phyloP scores from a whole-genome alignment of 306 rosid species.

The Trichosanthes truncata region DNA sequence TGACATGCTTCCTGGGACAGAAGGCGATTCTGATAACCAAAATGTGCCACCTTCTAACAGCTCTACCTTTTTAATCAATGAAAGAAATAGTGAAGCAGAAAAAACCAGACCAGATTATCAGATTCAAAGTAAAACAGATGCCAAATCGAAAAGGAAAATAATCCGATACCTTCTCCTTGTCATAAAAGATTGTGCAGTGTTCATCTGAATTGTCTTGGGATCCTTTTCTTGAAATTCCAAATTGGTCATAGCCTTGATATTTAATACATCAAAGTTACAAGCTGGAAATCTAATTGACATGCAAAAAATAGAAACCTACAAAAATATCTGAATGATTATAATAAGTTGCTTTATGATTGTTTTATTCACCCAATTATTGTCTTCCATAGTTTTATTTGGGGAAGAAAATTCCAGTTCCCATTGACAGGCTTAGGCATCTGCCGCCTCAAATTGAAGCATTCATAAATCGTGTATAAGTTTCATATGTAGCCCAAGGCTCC shows the following conservation, averaged over 20 bases:
- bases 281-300: neutral
- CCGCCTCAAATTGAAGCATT: neutral
- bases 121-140: neutral
- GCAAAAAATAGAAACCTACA: neutral
- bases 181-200: constrained; percentile 91
- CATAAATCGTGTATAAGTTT: neutral
- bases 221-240: constrained; percentile 84
- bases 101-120: neutral
- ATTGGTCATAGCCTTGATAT: constrained; percentile 71
- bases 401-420: neutral
- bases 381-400: neutral
- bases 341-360: neutral
- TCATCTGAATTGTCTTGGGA: constrained; percentile 73
- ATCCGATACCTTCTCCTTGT: constrained; percentile 63
- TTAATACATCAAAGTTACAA: constrained; percentile 7
- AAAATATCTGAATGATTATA: neutral
- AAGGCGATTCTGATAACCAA: constrained; percentile 97
- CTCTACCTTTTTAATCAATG: constrained; percentile 54
- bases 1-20: constrained; percentile 95
- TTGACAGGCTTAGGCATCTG: neutral
- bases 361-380: neutral
- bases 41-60: constrained; percentile 95
- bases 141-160: neutral
- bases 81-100: neutral
- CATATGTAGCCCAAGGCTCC: neutral